Base-by-base conservation (phyloP, 495 filamentous ascomycete species). In the Pseudevernia furfuracea region DNA sequence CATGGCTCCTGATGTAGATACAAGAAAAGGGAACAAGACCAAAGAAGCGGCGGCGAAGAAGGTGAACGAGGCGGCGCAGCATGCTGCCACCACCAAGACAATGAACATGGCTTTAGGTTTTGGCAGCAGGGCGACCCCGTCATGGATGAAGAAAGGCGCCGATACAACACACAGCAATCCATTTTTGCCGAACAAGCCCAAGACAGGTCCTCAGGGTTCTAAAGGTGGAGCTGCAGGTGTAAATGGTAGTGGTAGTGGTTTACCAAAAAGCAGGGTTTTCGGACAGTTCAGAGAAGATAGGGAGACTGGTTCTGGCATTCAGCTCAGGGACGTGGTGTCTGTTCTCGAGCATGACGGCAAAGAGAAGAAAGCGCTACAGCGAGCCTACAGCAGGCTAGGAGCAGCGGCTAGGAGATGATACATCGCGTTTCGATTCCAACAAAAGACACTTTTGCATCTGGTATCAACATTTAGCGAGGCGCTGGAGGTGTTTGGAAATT, bases 1-100 rank as follows among this genome's bases (percentile, higher is more conserved):
- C 17, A 67, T 72, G 39, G 74, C 79, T 3, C 75, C 81, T 19
- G 77, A 74, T 28, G 60, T 80, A 15, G 82, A 84, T 60, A 66
- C 75, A 56, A 81, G 79, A 60, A 87, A 85, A 67, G 81, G 82
- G 65, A 82, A 83, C 61, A 79, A 81, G 32, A 80, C 71, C 67
- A 85, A 84, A 66, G 67, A 79, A 58, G 71, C 76, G 28, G 80
- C 83, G 52, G 73, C 77, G 19, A 79, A 79, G 59, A 63, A 56
- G 37, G 75, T 75, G 46, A 81, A 71, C 58, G 82, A 83, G 64
- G 78, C 76, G 5, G 75, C 78, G 55, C 80, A 82, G 58, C 81
- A 82, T 62, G 62, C 60, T 48, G 64, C 65, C 19, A 69, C 71
- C 3, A 74, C 68, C 37, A 63, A 66, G 32, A 71, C 71, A 9